Evolutionary conservation across 2,329 filamentous ascomycete genomes (phyloP).

Genomic region (Aspergillus latus): DNA sequence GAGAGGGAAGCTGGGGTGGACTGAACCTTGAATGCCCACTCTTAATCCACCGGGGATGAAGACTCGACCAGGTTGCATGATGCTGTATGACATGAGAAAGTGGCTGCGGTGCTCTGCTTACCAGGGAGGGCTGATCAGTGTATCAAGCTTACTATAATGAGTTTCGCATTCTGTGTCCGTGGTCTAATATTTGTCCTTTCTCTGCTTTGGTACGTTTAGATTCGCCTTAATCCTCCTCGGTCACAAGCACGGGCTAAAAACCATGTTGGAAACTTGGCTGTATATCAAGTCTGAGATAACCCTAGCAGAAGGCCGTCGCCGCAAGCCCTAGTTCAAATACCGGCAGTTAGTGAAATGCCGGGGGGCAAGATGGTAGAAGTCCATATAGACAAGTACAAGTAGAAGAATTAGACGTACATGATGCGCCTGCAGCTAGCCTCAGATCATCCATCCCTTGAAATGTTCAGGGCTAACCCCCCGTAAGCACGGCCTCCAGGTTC

Average conservation of each 20-base stretch:
- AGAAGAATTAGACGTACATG: neutral
- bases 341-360: too few species aligned
- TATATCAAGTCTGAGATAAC: too few species aligned
- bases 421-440: neutral
- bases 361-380: neutral
- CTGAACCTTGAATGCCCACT: too few species aligned
- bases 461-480: neutral
- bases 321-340: too few species aligned
- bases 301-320: neutral
- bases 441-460: neutral
- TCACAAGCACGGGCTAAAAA: too few species aligned
- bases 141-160: neutral
- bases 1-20: neutral
- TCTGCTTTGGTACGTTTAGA: too few species aligned
- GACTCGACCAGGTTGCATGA: conserved; percentile 16
- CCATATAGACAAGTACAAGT: neutral
- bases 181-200: too few species aligned
- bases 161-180: neutral
- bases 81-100: conserved; percentile 15
- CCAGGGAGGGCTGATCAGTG: too few species aligned
- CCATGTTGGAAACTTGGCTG: too few species aligned
- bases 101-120: neutral
- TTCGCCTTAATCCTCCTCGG: too few species aligned
- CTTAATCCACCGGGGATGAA: neutral
- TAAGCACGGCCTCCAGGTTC: neutral